Percentiles rank a stretch among this genome's conserved stretches.
These are phyloP conservation scores for Gossypium mustelinum DNA, from an alignment of 345 rosid species.

Conservation along the genomic window DNA sequence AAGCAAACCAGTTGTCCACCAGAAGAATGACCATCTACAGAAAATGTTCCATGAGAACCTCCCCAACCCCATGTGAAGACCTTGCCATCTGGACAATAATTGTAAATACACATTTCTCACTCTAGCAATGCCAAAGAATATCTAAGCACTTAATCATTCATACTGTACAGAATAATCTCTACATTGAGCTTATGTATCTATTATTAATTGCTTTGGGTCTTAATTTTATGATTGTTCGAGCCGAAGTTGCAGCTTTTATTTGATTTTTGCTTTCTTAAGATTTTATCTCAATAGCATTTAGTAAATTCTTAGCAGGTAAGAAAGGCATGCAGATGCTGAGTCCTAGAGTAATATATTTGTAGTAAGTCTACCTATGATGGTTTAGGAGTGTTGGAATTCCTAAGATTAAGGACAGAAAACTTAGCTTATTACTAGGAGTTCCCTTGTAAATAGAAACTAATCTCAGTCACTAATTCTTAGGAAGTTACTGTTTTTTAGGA, in stretches of 20 bases:
- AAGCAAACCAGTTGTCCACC: constrained; percentile 90
- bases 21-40: constrained; percentile 84
- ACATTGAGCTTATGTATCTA: not conserved
- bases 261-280: not conserved
- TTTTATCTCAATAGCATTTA: not conserved
- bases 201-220: not conserved
- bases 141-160: not conserved
- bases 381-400: not conserved
- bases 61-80: constrained; percentile 97
- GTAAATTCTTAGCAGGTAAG: not conserved
- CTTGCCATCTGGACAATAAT: constrained; percentile 49
- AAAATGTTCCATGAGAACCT: constrained; percentile 91
- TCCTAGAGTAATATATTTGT: not conserved
- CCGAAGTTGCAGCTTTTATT: not conserved
- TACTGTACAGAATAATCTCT: not conserved
- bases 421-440: no score
- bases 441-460: no score
- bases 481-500: no score
- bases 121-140: not conserved
- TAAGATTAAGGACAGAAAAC: no score
- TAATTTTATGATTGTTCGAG: not conserved
- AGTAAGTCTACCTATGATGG: not conserved
- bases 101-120: constrained; percentile 9
- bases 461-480: no score
- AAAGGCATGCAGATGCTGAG: not conserved